Base-by-base conservation (phyloP, 495 filamentous ascomycete genomes). In the Pseudevernia furfuracea region DNA sequence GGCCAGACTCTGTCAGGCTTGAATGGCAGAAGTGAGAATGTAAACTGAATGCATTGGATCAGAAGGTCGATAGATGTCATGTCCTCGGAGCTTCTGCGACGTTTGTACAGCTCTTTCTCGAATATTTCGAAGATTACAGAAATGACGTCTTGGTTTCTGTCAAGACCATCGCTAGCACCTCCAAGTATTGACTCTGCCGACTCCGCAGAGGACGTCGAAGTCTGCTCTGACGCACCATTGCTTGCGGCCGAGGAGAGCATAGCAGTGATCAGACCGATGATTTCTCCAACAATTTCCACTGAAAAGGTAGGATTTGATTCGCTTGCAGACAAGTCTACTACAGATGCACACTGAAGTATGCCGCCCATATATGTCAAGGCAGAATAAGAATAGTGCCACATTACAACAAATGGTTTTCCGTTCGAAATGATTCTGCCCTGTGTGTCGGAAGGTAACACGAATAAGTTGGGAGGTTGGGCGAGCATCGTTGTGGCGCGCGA, bases 1-100 rank as follows among this genome's bases (percentile, higher is more conserved):
- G 91, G 89, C 93, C 93, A 98, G 3, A 96, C 85, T 63, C 92
- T 78, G 53, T 85, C 86, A 6, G 93, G 92, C 34, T 87, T 77
- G n/a, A 95, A 75, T 9, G 80, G 76, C 6, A 91, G 71, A 14
- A 94, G 74, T 25, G 84, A 84, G 64, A 87, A 80, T 19, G 93
- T 80, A 66, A 97, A 97, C 48, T 89, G 87, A 43, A 91, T 69
- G 68, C 90, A 96, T 41, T 85, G 84, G 39, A 88, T 80, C 32
- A 92, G 78, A 39, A 90, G 78, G 10, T 86, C 80, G 25, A 89
- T 64, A 12, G 80, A 75, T 25, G 84, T 76, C 36, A 87, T 81
- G 56, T 84, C 81, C 63, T 88, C 86, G 11, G 62, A 52, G 11
- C 21, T 19, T 28, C 61, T 63, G 28, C 55, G 59, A 38, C 30